Evolutionary conservation across 2,329 filamentous ascomycete species (phyloP), one percentile per base, ranked within the genome.

Genomic region (Hypoxylon sp.): DNA sequence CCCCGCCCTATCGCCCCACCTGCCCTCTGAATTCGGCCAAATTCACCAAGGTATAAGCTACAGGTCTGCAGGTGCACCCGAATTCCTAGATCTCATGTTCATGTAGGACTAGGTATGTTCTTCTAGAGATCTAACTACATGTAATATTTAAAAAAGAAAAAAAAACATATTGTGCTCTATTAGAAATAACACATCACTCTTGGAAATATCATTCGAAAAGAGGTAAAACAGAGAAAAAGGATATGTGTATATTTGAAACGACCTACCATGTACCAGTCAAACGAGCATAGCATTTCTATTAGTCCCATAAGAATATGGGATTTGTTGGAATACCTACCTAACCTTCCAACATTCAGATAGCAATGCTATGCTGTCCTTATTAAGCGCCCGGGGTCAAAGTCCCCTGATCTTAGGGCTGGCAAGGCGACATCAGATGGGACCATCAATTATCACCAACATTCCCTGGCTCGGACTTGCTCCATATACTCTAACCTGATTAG

Each of bases 1-100:
- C 64, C 64, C 64, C 64, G 64, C 64, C 64, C 65, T 57, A 45
- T 55, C 23, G 63, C 66, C 66, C 66, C 66, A 68, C 66, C 57
- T 68, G n/a, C n/a, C 30, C 49, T 52, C 19, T 28, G 23, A 30
- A 50, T 5, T 10, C 23, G 28, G n/a, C 25, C 46, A 50, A 50
- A 32, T 43, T 13, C 17, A 17, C 17, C 38, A 43, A 21, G 17
- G 17, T 43, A 19, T 11, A 43, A 19, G 11, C n/a, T 41, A 9
- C 17, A 19, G 38, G 4, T 43, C n/a, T 41, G 3, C 17, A 19
- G 38, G 4, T 43, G 17, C 19, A 43, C 38, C 17, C 11, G 10
- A 19, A 43, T 43, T 41, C 17, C 21, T 11, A 23, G 2, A 23
- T 23, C 23, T 23, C 23, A 23, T 23, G 14, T n/a, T 36, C 13